Evolutionary conservation across 352 stramenopile species (phyloP).

Genomic region (Globisporangium orthogonon): DNA sequence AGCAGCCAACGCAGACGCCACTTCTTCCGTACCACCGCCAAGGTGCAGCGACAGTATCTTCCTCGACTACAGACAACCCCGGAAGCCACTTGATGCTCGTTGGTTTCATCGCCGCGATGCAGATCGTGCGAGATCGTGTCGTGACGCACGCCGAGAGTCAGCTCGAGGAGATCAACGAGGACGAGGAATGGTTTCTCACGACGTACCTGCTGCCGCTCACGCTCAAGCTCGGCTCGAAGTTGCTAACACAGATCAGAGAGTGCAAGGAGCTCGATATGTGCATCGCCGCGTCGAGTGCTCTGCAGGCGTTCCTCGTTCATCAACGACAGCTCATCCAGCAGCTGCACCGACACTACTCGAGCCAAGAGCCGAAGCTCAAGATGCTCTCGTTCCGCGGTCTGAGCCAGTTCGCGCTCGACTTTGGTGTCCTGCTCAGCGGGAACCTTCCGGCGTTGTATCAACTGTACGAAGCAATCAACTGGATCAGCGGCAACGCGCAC

Average conservation of each 20-base stretch:
- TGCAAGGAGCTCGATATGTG: constrained; percentile 52
- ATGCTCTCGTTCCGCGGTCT: constrained; percentile 53
- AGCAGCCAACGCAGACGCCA: constrained; percentile 13
- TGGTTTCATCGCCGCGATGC: constrained; percentile 49
- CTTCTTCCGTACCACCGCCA: constrained; percentile 22
- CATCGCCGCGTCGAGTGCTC: constrained; percentile 10
- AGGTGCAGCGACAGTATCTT: too few relatives aligned
- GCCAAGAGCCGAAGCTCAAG: constrained; percentile 31
- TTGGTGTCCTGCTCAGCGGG: constrained; percentile 24
- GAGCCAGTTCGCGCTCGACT: constrained; percentile 38
- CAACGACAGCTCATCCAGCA: constrained; percentile 36
- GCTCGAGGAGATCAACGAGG: constrained; percentile 41
- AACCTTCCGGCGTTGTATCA: constrained; percentile 36
- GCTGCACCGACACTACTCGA: constrained; percentile 52
- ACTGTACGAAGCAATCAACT: constrained; percentile 55
- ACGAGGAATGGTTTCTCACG: constrained; percentile 59
- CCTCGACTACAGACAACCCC: not conserved
- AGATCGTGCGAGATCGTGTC: constrained; percentile 48
- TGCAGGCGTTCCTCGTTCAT: constrained; percentile 21
- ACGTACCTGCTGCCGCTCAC: constrained; percentile 48
- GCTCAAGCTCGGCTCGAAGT: constrained; percentile 31
- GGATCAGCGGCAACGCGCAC: constrained; percentile 56
- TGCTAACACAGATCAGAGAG: constrained; percentile 38
- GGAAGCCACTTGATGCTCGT: constrained; percentile 23
- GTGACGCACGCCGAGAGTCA: constrained; percentile 37